A percentile compares a stretch with the other conserved stretches of the same genome.
Evolutionary conservation across 805 yeast genomes (phyloP).

Genomic region (Saccharomycopsis sp.): DNA sequence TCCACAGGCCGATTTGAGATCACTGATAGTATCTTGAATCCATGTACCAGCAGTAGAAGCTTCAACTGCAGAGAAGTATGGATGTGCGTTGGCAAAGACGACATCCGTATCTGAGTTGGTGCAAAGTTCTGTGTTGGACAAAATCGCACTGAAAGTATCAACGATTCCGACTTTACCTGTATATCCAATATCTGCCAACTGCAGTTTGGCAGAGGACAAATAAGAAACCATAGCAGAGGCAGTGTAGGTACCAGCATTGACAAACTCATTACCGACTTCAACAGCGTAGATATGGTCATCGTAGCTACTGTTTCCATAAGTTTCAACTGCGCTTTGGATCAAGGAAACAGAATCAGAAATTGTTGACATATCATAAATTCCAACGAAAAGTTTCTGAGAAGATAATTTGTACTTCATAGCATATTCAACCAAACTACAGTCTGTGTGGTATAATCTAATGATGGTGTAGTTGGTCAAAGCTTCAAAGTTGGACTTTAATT

Average conservation of each 20-base stretch:
- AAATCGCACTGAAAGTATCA: constrained; percentile 91
- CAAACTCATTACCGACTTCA: constrained; percentile 94
- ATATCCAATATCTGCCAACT: constrained; percentile 76
- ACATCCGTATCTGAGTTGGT: constrained; percentile 61
- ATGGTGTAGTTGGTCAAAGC: constrained; percentile 44
- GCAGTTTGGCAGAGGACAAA: constrained; percentile 61
- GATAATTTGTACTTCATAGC: constrained; percentile 47
- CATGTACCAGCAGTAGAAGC: constrained; percentile 83
- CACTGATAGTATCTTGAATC: constrained; percentile 81
- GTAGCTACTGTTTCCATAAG: background rate
- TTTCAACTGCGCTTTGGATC: constrained; percentile 56
- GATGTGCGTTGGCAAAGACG: constrained; percentile 94
- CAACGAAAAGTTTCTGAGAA: constrained; percentile 66
- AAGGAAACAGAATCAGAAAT: constrained; percentile 48
- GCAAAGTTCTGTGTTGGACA: constrained; percentile 90
- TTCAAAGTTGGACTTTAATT: constrained; percentile 55
- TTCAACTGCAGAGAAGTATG: constrained; percentile 86
- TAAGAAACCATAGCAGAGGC: constrained; percentile 60
- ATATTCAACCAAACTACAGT: constrained; percentile 70
- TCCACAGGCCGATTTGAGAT: constrained; percentile 28
- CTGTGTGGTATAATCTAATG: constrained; percentile 80
- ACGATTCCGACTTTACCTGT: constrained; percentile 87
- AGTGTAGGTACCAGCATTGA: constrained; percentile 75
- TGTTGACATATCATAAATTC: constrained; percentile 55
- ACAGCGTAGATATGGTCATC: constrained; percentile 54